Conservation (phyloP, 1,284 basidiomycete genomes). For the Cystobasidium slooffiae region DNA sequence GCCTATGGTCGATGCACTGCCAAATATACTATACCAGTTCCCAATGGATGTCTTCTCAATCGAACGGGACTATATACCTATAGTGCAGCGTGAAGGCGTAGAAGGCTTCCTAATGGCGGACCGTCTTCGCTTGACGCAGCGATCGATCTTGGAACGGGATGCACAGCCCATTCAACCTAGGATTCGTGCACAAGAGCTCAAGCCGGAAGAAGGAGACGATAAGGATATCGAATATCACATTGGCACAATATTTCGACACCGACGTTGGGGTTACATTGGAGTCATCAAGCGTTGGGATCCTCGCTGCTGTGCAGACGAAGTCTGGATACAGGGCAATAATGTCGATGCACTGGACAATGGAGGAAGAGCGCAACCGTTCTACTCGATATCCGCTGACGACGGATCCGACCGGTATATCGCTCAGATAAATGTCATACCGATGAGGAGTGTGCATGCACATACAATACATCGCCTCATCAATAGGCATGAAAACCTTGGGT, state of each 20-base stretch:
- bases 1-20: slow-evolving; percentile 42
- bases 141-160: slow-evolving; percentile 34
- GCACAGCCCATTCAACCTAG: slow-evolving; percentile 25
- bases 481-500: slow-evolving; percentile 28
- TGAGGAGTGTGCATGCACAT: slow-evolving; percentile 21
- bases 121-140: slow-evolving; percentile 38
- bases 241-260: slow-evolving; percentile 64
- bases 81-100: slow-evolving; percentile 52
- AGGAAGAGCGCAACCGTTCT: slow-evolving; percentile 65
- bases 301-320: slow-evolving; percentile 60
- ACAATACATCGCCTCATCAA: slow-evolving; percentile 27
- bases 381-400: slow-evolving; percentile 59
- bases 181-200: slow-evolving; percentile 8
- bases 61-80: slow-evolving; percentile 59
- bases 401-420: slow-evolving; percentile 53
- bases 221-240: slow-evolving; percentile 60
- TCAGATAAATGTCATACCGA: slow-evolving; percentile 35
- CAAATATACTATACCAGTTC: slow-evolving; percentile 40
- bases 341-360: slow-evolving; percentile 58
- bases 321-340: slow-evolving; percentile 62
- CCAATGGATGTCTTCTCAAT: slow-evolving; percentile 54
- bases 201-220: slow-evolving; percentile 7
- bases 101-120: slow-evolving; percentile 40
- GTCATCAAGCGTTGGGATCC: slow-evolving; percentile 65
- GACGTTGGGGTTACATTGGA: slow-evolving; percentile 60